Conservation (phyloP, 2,329 filamentous ascomycete genomes). For the Aspergillaceae sp. region DNA sequence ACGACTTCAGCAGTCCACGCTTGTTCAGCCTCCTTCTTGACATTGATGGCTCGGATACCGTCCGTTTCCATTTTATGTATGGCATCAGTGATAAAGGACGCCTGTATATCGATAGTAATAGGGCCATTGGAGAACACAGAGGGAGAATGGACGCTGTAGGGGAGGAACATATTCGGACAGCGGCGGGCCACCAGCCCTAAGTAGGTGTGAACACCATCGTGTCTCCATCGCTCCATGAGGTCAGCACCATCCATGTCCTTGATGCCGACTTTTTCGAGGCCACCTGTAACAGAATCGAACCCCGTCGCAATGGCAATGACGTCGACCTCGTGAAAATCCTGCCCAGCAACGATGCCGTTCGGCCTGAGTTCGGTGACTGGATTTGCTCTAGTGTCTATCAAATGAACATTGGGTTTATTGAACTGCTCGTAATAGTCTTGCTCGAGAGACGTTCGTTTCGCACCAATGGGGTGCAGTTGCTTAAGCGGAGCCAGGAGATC, state of each 20-base stretch:
- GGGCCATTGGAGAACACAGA: constrained; percentile 51
- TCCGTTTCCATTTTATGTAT: constrained; percentile 39
- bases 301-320: constrained; percentile 35
- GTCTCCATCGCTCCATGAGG: constrained; percentile 29
- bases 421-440: constrained; percentile 45
- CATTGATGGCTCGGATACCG: constrained; percentile 45
- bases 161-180: constrained; percentile 45
- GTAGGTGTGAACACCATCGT: constrained; percentile 26
- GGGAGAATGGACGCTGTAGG: constrained; percentile 50
- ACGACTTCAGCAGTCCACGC: constrained; percentile 45
- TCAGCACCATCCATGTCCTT: constrained; percentile 18
- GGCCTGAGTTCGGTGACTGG: constrained; percentile 33
- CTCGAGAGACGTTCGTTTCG: constrained; percentile 45
- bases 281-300: constrained; percentile 33
- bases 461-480: constrained; percentile 47
- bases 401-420: constrained; percentile 39
- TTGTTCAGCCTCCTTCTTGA: constrained; percentile 38
- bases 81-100: too few relatives aligned
- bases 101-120: constrained; percentile 44
- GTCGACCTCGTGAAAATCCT: constrained; percentile 27
- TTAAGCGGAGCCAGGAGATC: constrained; percentile 48
- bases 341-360: constrained; percentile 34
- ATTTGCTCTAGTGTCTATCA: constrained; percentile 39
- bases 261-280: constrained; percentile 28
- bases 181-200: constrained; percentile 35